Conservation (phyloP, 345 rosid species). For the Sisymbrium irio region DNA sequence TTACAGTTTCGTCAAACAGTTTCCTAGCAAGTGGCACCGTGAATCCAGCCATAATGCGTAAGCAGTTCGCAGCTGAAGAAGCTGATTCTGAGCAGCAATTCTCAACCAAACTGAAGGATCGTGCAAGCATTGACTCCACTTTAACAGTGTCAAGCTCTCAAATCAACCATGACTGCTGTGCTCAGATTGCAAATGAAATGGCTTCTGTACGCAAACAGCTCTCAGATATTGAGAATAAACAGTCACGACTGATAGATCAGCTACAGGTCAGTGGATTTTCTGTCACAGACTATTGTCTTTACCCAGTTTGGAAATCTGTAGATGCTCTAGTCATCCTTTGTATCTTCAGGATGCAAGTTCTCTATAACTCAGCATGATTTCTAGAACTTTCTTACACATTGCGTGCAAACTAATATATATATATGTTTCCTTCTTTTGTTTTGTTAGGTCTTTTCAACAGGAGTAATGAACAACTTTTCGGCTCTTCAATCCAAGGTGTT, state of each 20-base stretch:
- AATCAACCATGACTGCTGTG: slow-evolving; percentile 50
- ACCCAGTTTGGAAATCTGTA: not conserved
- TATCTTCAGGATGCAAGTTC: not conserved
- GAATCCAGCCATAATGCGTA: slow-evolving; percentile 43
- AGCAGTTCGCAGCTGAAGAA: slow-evolving; percentile 47
- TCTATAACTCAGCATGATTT: not conserved
- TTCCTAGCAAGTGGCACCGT: slow-evolving; percentile 37
- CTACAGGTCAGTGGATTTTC: slow-evolving; percentile 58
- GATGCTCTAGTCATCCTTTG: not conserved
- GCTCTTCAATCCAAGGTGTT: slow-evolving; percentile 69
- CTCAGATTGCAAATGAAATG: slow-evolving; percentile 62
- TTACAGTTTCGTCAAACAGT: slow-evolving; percentile 48
- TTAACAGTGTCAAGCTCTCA: slow-evolving; percentile 61
- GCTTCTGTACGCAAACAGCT: slow-evolving; percentile 71
- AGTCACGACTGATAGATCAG: slow-evolving; percentile 64
- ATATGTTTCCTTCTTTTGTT: not conserved
- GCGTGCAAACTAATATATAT: not conserved
- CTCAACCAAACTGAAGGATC: slow-evolving; percentile 48
- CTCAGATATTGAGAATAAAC: slow-evolving; percentile 70
- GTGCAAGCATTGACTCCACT: slow-evolving; percentile 72
- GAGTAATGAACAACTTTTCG: slow-evolving; percentile 61
- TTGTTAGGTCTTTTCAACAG: slow-evolving; percentile 63
- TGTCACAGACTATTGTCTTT: not conserved
- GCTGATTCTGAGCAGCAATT: slow-evolving; percentile 40
- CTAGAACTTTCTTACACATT: not conserved